These are phyloP conservation scores for Metschnikowia dekortorum DNA, from an alignment of 805 yeast genomes.

Conservation along the genomic window DNA sequence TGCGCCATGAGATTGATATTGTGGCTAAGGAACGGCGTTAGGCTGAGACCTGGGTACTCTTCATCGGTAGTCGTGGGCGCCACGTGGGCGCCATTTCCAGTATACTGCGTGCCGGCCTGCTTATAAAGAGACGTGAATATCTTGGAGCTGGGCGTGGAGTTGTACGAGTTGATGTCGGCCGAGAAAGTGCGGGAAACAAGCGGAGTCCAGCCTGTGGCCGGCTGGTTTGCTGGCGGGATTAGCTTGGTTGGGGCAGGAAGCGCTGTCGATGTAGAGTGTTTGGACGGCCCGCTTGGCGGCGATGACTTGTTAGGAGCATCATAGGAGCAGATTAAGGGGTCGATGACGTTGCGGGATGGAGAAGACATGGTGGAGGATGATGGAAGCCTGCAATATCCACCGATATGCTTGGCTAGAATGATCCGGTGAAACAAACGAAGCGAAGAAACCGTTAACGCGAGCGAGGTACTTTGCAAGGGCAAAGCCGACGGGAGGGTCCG, in stretches of 20 bases:
- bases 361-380: conserved; percentile 23
- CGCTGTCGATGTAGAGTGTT: not conserved
- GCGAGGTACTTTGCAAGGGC: too few species aligned
- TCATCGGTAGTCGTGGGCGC: conserved; percentile 4
- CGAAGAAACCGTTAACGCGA: not conserved
- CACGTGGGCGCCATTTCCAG: not conserved
- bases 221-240: not conserved
- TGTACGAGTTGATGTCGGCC: conserved; percentile 31
- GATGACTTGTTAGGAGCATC: conserved; percentile 4
- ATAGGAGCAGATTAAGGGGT: conserved; percentile 30
- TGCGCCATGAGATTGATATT: conserved; percentile 23
- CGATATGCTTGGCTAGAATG: not conserved
- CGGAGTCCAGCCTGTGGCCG: conserved; percentile 41
- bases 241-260: not conserved
- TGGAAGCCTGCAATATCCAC: not conserved
- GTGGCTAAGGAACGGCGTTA: conserved; percentile 41
- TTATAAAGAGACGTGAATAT: conserved; percentile 16
- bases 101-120: conserved; percentile 5
- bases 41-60: conserved; percentile 32
- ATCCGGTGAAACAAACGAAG: not conserved
- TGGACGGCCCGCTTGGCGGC: not conserved
- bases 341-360: conserved; percentile 30
- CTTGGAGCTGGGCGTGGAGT: conserved; percentile 35
- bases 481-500: too few species aligned
- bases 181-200: conserved; percentile 34